Percentiles rank a stretch among this genome's conserved stretches.
Conservation (phyloP, 352 stramenopile genomes). For the Globisporangium solare region DNA sequence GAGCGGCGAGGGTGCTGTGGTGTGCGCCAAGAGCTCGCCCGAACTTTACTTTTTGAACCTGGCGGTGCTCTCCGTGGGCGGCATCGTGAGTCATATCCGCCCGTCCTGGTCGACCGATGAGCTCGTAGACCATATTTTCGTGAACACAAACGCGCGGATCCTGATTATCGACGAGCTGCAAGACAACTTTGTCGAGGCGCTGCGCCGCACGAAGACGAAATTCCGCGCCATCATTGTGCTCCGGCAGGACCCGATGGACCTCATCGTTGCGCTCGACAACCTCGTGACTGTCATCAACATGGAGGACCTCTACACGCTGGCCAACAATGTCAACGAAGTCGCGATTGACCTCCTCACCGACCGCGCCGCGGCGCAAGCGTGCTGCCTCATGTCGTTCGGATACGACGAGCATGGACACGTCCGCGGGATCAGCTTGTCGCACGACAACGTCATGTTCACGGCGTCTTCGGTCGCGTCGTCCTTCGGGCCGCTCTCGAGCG, state of each 20-base stretch:
- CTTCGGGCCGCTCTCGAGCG: slow-evolving; percentile 43
- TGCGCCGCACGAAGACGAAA: slow-evolving; percentile 18
- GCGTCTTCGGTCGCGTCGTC: slow-evolving; percentile 51
- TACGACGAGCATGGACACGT: slow-evolving; percentile 51
- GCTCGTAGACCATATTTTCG: slow-evolving; percentile 48
- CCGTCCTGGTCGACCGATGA: slow-evolving; percentile 46
- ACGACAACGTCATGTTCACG: slow-evolving; percentile 85
- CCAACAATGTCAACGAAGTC: slow-evolving; percentile 18
- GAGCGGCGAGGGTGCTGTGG: slow-evolving; percentile 51
- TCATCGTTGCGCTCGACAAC: slow-evolving; percentile 20
- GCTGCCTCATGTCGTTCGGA: slow-evolving; percentile 56
- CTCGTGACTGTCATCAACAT: slow-evolving; percentile 43
- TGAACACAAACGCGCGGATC: slow-evolving; percentile 41
- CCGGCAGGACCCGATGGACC: slow-evolving; percentile 20
- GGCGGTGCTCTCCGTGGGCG: slow-evolving; percentile 46
- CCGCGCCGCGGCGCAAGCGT: slow-evolving; percentile 32
- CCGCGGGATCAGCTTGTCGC: slow-evolving; percentile 54
- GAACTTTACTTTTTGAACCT: slow-evolving; percentile 58
- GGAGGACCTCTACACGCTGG: slow-evolving; percentile 34
- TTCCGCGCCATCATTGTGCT: slow-evolving; percentile 53
- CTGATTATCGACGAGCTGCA: slow-evolving; percentile 56
- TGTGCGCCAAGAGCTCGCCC: slow-evolving; percentile 37
- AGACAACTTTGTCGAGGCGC: slow-evolving; percentile 36
- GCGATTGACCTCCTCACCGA: slow-evolving; percentile 27
- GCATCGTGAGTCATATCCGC: slow-evolving; percentile 54